Conservation (phyloP, 1,284 basidiomycete species). For the Ganoderma leucocontextum region DNA sequence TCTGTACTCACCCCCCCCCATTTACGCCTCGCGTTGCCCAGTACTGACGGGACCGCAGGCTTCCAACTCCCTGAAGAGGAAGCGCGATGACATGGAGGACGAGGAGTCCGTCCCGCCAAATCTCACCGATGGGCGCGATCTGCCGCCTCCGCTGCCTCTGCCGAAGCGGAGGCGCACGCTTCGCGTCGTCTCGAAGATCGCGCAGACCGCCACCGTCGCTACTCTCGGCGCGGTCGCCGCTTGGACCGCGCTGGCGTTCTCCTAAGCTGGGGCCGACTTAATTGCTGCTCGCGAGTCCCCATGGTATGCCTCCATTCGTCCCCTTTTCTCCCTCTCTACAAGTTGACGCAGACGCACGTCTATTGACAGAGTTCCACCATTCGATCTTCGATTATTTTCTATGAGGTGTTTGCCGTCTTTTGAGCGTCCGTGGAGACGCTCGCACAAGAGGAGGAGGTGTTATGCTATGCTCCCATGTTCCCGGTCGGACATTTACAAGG, state of each 20-base stretch:
- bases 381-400: neutral
- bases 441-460: neutral
- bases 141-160: neutral
- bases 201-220: conserved; percentile 64
- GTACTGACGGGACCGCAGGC: conserved; percentile 35
- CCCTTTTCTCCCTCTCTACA: neutral
- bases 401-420: neutral
- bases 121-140: neutral
- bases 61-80: conserved; percentile 43
- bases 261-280: conserved; percentile 5
- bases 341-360: no score
- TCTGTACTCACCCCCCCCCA: conserved; percentile 8
- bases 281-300: neutral
- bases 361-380: neutral
- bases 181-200: conserved; percentile 51
- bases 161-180: conserved; percentile 56
- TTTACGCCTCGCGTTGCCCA: neutral
- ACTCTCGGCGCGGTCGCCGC: conserved; percentile 70
- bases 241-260: conserved; percentile 73
- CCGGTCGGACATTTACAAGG: conserved; percentile 1
- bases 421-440: neutral
- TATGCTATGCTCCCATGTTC: neutral
- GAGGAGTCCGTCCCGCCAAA: conserved; percentile 10
- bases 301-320: neutral
- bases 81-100: conserved; percentile 38